These are phyloP conservation scores for Sphaerobolus stellatus DNA, from an alignment of 1,284 basidiomycete genomes.

Conservation along the genomic window DNA sequence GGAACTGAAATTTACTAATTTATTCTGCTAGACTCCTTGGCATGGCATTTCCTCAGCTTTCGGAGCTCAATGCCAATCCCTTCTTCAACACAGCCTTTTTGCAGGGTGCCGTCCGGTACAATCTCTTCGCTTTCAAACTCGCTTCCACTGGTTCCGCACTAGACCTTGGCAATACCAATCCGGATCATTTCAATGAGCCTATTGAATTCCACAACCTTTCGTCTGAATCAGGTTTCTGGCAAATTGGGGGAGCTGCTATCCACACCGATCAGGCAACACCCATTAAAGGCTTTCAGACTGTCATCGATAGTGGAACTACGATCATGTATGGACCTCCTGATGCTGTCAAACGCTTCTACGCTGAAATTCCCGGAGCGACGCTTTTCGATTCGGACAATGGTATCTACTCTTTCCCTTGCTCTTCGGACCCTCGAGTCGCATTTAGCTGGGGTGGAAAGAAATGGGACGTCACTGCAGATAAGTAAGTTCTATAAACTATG, in stretches of 20 bases:
- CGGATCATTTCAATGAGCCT: conserved; percentile 35
- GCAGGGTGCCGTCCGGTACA: conserved; percentile 29
- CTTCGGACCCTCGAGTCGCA: conserved; percentile 19
- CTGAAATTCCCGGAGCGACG: conserved; percentile 40
- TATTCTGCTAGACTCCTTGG: conserved; percentile 35
- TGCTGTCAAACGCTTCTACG: conserved; percentile 45
- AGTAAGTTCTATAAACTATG: not conserved
- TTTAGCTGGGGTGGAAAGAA: conserved; percentile 25
- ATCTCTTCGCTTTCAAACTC: conserved; percentile 50
- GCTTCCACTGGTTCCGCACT: conserved; percentile 47
- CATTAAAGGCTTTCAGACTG: not conserved
- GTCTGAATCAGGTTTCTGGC: not conserved
- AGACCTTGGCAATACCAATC: conserved; percentile 49
- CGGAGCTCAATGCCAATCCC: conserved; percentile 27
- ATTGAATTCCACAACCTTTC: conserved; percentile 38
- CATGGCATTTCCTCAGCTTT: conserved; percentile 32
- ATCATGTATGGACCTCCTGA: conserved; percentile 50
- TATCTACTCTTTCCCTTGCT: conserved; percentile 34
- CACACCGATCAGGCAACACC: not conserved
- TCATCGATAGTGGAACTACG: conserved; percentile 39
- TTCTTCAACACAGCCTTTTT: conserved; percentile 32
- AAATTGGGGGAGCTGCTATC: not conserved
- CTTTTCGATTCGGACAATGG: conserved; percentile 22
- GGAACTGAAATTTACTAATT: conserved; percentile 7
- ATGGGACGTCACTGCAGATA: not conserved